Evolutionary conservation across 805 yeast species (phyloP), one percentile per base, ranked within the genome.

Genomic region (Candida anglica): DNA sequence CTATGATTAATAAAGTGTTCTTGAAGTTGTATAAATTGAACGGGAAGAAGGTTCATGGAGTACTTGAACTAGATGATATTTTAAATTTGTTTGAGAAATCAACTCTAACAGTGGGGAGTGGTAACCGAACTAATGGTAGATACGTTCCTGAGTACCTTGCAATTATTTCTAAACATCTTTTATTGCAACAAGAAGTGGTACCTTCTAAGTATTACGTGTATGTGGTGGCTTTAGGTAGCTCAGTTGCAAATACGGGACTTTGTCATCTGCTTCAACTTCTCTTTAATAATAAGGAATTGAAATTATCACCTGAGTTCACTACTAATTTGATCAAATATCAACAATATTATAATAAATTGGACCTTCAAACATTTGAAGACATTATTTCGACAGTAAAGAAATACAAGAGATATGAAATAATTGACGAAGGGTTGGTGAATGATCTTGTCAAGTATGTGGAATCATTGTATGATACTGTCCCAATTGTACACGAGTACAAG

Each of bases 401-500:
- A 30, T 2, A 23, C 34, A 11, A 19, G 25, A 8, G 30, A 32
- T 23, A 19, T 16, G 39, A 22, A 4, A 15, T 48, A 4, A 19
- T 63, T 10, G 50, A 48, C 32, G 55, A 48, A 15, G 37, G 28
- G 11, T 52, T 60, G 23, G 54, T 44, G 32, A 8, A 19, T 4
- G 19, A 33, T 6, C 50, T 50, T 31, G 51, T 56, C 11, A 25
- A 25, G 9, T 56, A 60, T 34, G 40, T 63, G 9, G 66, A 64
- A 27, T 32, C 41, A 5, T 34, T 63, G 14, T 65, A 49, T 39
- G 52, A 53, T 6, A 27, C 38, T 3, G 49, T 49, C 15, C 69
- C 69, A 0, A 34, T 38, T n/a, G 48, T 52, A 8, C 72, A 66
- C 39, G 67, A 65, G 40, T 64, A 53, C 46, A 39, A 51, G 29